Conservation (phyloP, 2,329 filamentous ascomycete species). For the Cryphonectria japonica region DNA sequence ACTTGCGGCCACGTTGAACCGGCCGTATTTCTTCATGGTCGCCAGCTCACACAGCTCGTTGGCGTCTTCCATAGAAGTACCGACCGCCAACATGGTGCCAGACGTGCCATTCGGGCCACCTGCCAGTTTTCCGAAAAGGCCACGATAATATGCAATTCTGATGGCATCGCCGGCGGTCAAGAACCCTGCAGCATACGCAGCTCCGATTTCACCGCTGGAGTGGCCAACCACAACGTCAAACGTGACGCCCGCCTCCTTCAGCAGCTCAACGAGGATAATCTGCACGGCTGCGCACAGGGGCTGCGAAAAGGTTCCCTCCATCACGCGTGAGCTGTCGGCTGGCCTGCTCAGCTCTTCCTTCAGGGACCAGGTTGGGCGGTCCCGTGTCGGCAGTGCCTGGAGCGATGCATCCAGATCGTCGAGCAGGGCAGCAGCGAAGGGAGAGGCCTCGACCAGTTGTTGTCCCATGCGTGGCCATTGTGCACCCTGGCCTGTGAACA, state of each 20-base stretch:
- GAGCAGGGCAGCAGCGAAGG: conserved; percentile 18
- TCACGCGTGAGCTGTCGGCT: conserved; percentile 12
- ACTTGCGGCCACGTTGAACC: conserved; percentile 30
- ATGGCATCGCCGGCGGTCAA: conserved; percentile 44
- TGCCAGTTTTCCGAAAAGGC: conserved; percentile 20
- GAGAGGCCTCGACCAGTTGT: conserved; percentile 14
- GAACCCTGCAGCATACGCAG: conserved; percentile 46
- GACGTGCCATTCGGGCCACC: not conserved
- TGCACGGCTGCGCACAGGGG: conserved; percentile 3
- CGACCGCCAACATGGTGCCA: not conserved
- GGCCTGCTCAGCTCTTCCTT: conserved; percentile 16
- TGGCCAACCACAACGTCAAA: conserved; percentile 46
- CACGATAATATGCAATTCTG: conserved; percentile 15
- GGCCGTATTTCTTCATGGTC: not conserved
- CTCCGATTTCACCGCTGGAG: conserved; percentile 49
- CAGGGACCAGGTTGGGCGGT: conserved; percentile 29
- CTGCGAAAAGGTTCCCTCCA: conserved; percentile 24
- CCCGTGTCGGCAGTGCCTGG: conserved; percentile 16
- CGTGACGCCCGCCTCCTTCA: conserved; percentile 38
- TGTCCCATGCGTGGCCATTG: conserved; percentile 32
- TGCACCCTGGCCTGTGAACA: conserved; percentile 36
- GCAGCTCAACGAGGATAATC: conserved; percentile 43
- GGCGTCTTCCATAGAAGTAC: not conserved
- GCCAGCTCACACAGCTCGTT: not conserved
- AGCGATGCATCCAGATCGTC: conserved; percentile 24